Evolutionary conservation across 441 rosid genomes (phyloP), one percentile per base, ranked within the genome.

Genomic region (Breynia disticha): DNA sequence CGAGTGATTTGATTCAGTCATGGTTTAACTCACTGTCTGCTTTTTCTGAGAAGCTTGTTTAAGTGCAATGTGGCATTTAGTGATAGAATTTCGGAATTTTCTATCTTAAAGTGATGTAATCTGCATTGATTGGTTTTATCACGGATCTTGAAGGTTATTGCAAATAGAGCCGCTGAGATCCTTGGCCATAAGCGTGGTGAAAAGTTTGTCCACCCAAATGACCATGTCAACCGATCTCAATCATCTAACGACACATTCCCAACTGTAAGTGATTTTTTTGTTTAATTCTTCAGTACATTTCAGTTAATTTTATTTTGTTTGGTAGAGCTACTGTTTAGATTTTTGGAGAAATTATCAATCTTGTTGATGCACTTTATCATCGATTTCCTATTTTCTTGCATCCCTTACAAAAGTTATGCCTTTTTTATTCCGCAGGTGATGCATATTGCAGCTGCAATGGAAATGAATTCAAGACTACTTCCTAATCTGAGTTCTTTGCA

Each of bases 211-310:
- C 97, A 91, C 70, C 98, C 98, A 6, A 91, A 91, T 76, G 98
- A 91, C 64, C 98, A 86, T 62, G 98, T 91, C 22, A 91, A 91
- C 64, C 67, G 91, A 75, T 86, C 97, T 9, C 97, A 88, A 50
- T 88, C 97, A 63, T 91, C 98, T 52, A 88, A 91, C 38, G 98
- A 91, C 61, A 86, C 98, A 45, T 91, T 91, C 65, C 98, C 98
- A 7, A 88, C 95, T 48, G 97, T 91, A 77, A 77, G 80, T 1
- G 44, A 1, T 11, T 11, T 41, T n/a, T 41, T 41, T 41, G 0
- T 41, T 14, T 39, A 39, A 10, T 39, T 15, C 13, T 11, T 3
- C 44, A 3, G n/a, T 41, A 11, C 10, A 41, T 3, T 11, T 41
- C 3, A 41, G 13, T 43, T 54, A 14, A 7, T 18, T 41, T 19